Base-by-base conservation (phyloP, 768 basidiomycete species). In the Hygrophorus russula region DNA sequence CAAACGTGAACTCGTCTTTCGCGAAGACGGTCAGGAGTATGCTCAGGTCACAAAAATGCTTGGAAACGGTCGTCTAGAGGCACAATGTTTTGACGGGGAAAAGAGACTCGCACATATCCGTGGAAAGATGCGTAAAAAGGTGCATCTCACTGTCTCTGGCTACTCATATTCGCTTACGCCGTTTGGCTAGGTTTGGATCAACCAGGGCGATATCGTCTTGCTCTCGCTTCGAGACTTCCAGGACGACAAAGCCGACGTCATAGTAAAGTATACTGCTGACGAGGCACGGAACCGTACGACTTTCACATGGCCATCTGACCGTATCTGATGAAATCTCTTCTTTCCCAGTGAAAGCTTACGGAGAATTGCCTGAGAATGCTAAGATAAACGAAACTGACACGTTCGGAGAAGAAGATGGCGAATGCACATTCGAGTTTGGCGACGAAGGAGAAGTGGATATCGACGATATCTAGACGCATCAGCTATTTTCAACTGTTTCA, bases 111-210 rank as follows among this genome's bases (percentile, higher is more conserved):
- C 91, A 7, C 96, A 99, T 60, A 98, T 99, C 55, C 76, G 96
- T 66, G 96, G 96, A 31, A 97, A 97, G 70, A 93, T 99, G 94
- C 70, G 96, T 54, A 99, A 98, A 69, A 99, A 99, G 85, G 94
- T 84, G 52, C 48, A 77, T 62, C 5, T 24, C 8, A 18, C 2
- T 14, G 10, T 1, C 17, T 35, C 7, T n/a, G n/a, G n/a, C n/a
- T 41, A 11, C 29, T 9, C 27, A 14, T n/a, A 15, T 52, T 14
- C 15, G 30, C 32, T n/a, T 18, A 14, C 29, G 41, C 45, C 12
- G 12, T 37, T 15, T 46, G 17, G 28, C 14, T 50, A 97, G 93
- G 92, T 98, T 57, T 98, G 94, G 94, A 98, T 98, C 59, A 96
- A 94, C 60, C 90, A 96, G 56, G 94, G 94, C 56, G 94, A 97